These are phyloP conservation scores for Lophiostoma macrostomum DNA, from an alignment of 495 filamentous ascomycete species.

Conservation along the genomic window DNA sequence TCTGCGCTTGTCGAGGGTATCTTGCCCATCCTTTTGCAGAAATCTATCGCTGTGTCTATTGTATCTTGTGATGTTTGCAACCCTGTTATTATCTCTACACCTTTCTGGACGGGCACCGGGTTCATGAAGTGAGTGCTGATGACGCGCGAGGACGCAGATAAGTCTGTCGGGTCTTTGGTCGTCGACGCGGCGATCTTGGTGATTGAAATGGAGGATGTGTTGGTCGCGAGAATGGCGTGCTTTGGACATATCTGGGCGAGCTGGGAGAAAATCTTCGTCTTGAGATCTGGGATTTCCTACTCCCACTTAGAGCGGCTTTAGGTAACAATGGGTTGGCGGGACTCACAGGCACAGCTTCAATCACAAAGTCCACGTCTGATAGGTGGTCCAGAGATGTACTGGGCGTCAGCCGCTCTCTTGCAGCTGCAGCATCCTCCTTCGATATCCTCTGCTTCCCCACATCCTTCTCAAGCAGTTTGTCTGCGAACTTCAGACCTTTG, in stretches of 20 bases:
- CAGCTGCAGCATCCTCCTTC: constrained; percentile 68
- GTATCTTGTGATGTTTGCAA: constrained; percentile 85
- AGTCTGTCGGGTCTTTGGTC: constrained; percentile 66
- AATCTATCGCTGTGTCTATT: constrained; percentile 75
- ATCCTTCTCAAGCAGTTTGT: constrained; percentile 90
- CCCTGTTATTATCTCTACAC: constrained; percentile 93
- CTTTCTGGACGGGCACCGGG: constrained; percentile 93
- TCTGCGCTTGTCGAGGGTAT: constrained; percentile 82
- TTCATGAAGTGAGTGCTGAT: constrained; percentile 99
- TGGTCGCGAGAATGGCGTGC: constrained; percentile 91
- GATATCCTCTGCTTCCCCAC: constrained; percentile 79
- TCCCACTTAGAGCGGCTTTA: not conserved
- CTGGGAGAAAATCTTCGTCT: constrained; percentile 78
- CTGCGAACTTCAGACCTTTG: constrained; percentile 88
- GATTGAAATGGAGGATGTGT: constrained; percentile 96
- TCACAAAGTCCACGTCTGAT: constrained; percentile 87
- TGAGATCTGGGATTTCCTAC: constrained; percentile 77
- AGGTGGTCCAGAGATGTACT: constrained; percentile 75
- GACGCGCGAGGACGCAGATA: constrained; percentile 79
- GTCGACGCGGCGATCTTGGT: constrained; percentile 90
- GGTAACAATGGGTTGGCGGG: not conserved
- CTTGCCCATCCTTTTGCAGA: constrained; percentile 92
- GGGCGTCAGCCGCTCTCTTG: constrained; percentile 63
- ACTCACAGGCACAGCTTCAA: constrained; percentile 81
- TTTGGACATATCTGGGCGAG: constrained; percentile 80